Evolutionary conservation across 139 green algal genomes (phyloP).

Genomic region (Zygnema cylindricum): DNA sequence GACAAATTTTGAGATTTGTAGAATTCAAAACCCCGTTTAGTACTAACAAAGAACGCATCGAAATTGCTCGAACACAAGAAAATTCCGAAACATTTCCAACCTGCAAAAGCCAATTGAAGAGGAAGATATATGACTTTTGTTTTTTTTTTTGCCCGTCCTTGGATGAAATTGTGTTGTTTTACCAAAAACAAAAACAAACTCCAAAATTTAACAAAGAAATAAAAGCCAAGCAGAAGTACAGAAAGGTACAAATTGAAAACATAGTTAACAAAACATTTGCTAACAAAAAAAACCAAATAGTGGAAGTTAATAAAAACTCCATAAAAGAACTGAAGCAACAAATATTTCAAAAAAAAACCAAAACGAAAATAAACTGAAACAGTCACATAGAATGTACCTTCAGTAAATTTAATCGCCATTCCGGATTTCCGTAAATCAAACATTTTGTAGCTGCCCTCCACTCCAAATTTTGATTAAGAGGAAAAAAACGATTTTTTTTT

Average conservation of each 20-base stretch:
- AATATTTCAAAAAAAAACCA: background rate
- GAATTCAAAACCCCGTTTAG: background rate
- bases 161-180: no score
- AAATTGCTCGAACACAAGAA: background rate
- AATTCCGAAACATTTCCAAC: background rate
- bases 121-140: background rate
- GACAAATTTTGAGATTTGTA: background rate
- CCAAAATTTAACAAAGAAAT: no score
- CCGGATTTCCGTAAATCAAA: background rate
- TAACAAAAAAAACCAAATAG: no score
- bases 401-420: background rate
- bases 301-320: no score
- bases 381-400: background rate
- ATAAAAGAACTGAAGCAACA: no score
- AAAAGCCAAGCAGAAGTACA: no score
- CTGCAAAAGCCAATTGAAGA: background rate
- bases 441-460: background rate
- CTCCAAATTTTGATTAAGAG: no score
- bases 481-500: no score
- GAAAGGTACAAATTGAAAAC: no score
- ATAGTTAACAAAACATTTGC: no score
- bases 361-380: background rate
- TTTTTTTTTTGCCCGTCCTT: no score
- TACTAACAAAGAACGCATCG: background rate
- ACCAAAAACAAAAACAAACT: no score